Base-by-base conservation (phyloP, 1,284 basidiomycete genomes). In the Neotropicomus parvogracilis region DNA sequence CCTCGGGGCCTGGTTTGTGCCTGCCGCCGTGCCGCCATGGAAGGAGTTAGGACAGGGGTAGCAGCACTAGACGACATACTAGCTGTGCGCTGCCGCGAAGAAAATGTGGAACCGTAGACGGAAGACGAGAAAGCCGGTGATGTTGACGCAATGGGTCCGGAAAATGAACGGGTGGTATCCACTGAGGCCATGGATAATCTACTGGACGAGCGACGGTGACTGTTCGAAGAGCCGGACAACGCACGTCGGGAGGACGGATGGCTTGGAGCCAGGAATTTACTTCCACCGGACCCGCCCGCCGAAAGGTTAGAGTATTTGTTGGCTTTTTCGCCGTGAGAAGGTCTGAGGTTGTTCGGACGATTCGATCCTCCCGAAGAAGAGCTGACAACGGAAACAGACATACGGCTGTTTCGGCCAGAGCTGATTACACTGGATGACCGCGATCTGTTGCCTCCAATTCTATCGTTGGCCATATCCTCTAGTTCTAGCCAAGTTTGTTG, bases 401-500 rank as follows among this genome's bases (percentile, higher is more conserved):
- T 65, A 47, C 74, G 73, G 57, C 79, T 83, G 50, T 70, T 74
- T 40, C 79, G 71, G 34, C 79, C 78, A 42, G 81, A 83, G 57
- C 73, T 77, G 52, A 79, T 64, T 11, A 75, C 75, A 59, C 88
- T 89, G 21, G 70, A 64, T 9, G 88, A 79, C 27, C 85, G 74
- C 34, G 86, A 86, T 54, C 75, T 79, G 54, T 69, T 77, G 9
- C 78, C 81, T 31, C 65, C 69, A 14, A 88, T 67, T 35, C 77
- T 75, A 52, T 91, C 88, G 32, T 73, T 73, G 27, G 75, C 80
- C 88, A 91, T 91, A 27, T 88, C 86, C 53, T 81, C 76, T 29
- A 92, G 68, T 66, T 92, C 89, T 27, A 65, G 67, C 85, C 86
- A 91, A 1, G 87, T 87, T 64, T 91, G 88, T 36, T 79, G 65